Percentiles rank a stretch among this genome's conserved stretches.
phyloP scores from a whole-genome alignment of 106 monocot genomes.

The Hemerocallis citrina region DNA sequence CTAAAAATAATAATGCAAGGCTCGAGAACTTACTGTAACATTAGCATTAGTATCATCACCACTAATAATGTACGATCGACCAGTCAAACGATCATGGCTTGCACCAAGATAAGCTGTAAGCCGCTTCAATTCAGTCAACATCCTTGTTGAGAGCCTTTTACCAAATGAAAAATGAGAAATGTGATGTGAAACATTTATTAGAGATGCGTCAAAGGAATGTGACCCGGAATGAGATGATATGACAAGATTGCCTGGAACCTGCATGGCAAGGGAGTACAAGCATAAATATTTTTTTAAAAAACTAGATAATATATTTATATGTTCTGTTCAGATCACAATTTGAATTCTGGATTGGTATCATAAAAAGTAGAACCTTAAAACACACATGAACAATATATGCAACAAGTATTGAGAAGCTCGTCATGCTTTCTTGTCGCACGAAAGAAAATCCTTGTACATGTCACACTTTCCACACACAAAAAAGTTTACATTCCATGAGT shows the following conservation, averaged over 20 bases:
- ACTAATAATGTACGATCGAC: conserved; percentile 51
- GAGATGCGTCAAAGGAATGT: conserved; percentile 94
- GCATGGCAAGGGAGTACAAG: conserved; percentile 1
- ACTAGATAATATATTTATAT: too few species aligned
- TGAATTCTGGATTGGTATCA: too few species aligned
- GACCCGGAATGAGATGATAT: conserved; percentile 78
- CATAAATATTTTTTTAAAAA: too few species aligned
- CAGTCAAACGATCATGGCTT: conserved; percentile 67
- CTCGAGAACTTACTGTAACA: conserved; percentile 60
- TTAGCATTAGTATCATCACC: conserved; percentile 50
- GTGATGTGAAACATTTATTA: conserved; percentile 84
- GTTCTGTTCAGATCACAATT: too few species aligned
- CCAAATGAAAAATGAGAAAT: conserved; percentile 91
- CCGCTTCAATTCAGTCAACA: conserved; percentile 58
- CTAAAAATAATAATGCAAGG: background rate
- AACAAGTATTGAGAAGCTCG: too few species aligned
- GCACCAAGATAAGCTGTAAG: conserved; percentile 61
- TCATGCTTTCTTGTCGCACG: too few species aligned
- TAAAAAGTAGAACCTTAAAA: too few species aligned
- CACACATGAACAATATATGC: too few species aligned
- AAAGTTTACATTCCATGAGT: too few species aligned
- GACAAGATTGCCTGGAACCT: conserved; percentile 95
- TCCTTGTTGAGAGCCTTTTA: conserved; percentile 40
- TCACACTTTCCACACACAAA: too few species aligned
- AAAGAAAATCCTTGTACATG: too few species aligned